Evolutionary conservation across 2,329 filamentous ascomycete species (phyloP).

Genomic region (Thyridium curvatum): DNA sequence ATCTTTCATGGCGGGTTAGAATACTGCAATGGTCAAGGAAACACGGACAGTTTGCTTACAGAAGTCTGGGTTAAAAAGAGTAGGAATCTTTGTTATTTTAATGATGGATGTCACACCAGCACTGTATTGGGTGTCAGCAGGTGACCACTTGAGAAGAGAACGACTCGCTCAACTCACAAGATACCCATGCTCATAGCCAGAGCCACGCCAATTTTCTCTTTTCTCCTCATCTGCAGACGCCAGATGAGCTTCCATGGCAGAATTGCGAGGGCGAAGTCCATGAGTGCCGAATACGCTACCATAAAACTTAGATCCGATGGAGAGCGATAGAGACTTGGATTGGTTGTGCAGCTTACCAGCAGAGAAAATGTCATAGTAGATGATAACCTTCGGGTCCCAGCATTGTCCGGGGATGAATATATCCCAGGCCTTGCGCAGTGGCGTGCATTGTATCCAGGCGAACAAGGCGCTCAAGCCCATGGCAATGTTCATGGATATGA

Average conservation of each 20-base stretch:
- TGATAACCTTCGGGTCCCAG: constrained; percentile 12
- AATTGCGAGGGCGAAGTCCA: constrained; percentile 18
- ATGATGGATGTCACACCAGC: constrained; percentile 15
- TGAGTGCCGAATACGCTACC: constrained; percentile 15
- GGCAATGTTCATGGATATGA: constrained; percentile 22
- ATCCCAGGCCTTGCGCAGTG: constrained; percentile 17
- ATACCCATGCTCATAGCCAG: constrained; percentile 24
- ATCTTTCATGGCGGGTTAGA: background rate
- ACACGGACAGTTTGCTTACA: constrained; percentile 3
- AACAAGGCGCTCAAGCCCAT: constrained; percentile 17
- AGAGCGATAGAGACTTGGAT: background rate
- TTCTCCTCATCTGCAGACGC: constrained; percentile 17
- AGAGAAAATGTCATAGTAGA: constrained; percentile 14
- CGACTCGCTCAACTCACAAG: constrained; percentile 10
- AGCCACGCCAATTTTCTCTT: constrained; percentile 20
- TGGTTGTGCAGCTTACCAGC: constrained; percentile 7
- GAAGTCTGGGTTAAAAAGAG: constrained; percentile 9
- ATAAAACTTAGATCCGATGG: no score
- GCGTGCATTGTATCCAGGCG: constrained; percentile 16
- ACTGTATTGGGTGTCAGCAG: constrained; percentile 5
- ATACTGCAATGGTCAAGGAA: background rate
- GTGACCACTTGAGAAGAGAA: background rate
- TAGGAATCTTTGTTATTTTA: constrained; percentile 14
- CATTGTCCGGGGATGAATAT: constrained; percentile 14
- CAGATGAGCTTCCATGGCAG: constrained; percentile 20